Percentiles rank a stretch among this genome's conserved stretches.
These are phyloP conservation scores for Phytophthora megakarya DNA, from an alignment of 352 stramenopile species.

Conservation along the genomic window DNA sequence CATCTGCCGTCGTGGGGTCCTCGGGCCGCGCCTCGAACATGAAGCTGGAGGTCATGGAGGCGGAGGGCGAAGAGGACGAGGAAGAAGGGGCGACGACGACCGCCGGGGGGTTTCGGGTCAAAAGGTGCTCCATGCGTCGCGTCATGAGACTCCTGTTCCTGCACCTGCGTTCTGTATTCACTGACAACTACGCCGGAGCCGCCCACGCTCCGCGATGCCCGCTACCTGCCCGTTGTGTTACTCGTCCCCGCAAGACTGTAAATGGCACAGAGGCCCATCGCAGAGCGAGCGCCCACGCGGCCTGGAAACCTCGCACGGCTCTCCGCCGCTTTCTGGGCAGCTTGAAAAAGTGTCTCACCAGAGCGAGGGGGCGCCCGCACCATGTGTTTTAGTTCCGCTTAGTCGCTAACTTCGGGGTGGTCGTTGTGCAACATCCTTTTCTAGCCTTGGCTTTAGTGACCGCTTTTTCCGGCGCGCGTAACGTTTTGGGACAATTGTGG, in stretches of 20 bases:
- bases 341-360: conserved; percentile 39
- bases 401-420: not conserved
- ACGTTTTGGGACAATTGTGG: conserved; percentile 40
- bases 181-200: conserved; percentile 17
- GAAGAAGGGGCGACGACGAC: conserved; percentile 18
- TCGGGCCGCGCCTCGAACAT: conserved; percentile 25
- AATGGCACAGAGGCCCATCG: conserved; percentile 30
- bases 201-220: conserved; percentile 13
- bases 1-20: conserved; percentile 32
- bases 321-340: conserved; percentile 36
- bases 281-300: conserved; percentile 8
- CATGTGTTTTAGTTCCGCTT: not conserved
- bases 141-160: too few relatives aligned
- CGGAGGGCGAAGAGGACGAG: conserved; percentile 11
- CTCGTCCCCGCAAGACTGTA: conserved; percentile 38
- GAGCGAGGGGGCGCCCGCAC: conserved; percentile 29
- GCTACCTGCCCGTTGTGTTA: conserved; percentile 23
- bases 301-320: conserved; percentile 35
- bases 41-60: conserved; percentile 11
- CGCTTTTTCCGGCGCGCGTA: conserved; percentile 9
- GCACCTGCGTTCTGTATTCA: too few relatives aligned
- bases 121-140: conserved; percentile 38
- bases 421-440: not conserved
- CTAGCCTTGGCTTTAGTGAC: conserved; percentile 14
- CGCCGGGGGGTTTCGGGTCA: conserved; percentile 26